Base-by-base conservation (phyloP, 176 grass and related monocot species). In the Zea mays region DNA sequence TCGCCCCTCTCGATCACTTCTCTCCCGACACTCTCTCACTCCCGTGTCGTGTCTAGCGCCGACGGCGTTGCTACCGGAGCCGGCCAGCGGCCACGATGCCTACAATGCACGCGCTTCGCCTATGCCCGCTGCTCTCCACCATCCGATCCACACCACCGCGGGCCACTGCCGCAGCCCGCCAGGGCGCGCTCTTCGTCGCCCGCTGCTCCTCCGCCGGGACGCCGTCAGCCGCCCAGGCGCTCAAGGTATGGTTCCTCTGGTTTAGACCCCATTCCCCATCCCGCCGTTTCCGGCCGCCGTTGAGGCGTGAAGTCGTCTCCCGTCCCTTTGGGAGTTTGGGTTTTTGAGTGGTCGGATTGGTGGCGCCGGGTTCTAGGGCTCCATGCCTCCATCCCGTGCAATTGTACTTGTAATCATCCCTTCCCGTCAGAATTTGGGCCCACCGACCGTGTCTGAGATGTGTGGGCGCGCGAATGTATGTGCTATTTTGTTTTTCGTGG, bases 201-300 rank as follows among this genome's bases (percentile, higher is more conserved):
- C 83, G 82, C 17, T 81, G 75, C 69, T 90, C 86, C 72, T 85
- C 82, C 36, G 69, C 55, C 55, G 72, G 17, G 41, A 44, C 76
- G 70, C 59, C 58, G 59, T 82, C 90, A 38, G 81, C 89, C 2
- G 74, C 85, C 35, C 70, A 85, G 73, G 78, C 65, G 41, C 85
- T 96, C 52, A 78, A 87, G 89, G 89, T 95, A 74, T 77, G 61
- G n/a, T 4, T 71, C 42, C 21, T 20, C 21, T 20, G 17, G 7
- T 58, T 14, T 20, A 35, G 1, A 36, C 38, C 38, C 64, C 64
- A 47, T 33, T 39, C 2, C 0, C 45, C 2, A 3, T 36, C 27
- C 39, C 4, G n/a, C 9, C 40, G 13, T 64, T 45, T 21, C 11
- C 61, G 36, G 14, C 19, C 16, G 6, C 3, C 6, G 4, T 2